These are phyloP conservation scores for Microbotryum saponariae DNA, from an alignment of 1,284 basidiomycete genomes.

Conservation along the genomic window DNA sequence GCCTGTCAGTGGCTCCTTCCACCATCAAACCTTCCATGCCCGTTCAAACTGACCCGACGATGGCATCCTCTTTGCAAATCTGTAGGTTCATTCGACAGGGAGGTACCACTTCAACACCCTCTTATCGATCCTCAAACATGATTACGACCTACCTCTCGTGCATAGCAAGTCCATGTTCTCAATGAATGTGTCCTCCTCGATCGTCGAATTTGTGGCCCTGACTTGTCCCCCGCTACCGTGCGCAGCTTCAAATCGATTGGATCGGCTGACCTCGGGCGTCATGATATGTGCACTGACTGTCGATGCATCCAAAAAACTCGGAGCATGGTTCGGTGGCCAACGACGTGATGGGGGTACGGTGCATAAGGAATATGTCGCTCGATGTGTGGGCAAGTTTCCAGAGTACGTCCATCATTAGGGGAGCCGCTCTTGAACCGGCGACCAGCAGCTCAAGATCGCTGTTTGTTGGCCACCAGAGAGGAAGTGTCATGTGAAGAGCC, in stretches of 20 bases:
- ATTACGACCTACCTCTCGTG: slow-evolving; percentile 72
- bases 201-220: background rate
- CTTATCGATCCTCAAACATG: slow-evolving; percentile 74
- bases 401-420: slow-evolving; percentile 48
- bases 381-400: slow-evolving; percentile 75
- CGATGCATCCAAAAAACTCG: slow-evolving; percentile 61
- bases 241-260: slow-evolving; percentile 85
- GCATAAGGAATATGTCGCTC: slow-evolving; percentile 83
- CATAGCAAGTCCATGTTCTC: slow-evolving; percentile 56
- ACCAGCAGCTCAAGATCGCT: background rate
- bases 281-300: slow-evolving; percentile 86
- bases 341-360: slow-evolving; percentile 58
- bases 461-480: slow-evolving; percentile 47
- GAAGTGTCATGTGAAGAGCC: slow-evolving; percentile 78
- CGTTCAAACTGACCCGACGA: too few species aligned
- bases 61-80: slow-evolving; percentile 51
- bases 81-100: slow-evolving; percentile 65
- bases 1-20: slow-evolving; percentile 23
- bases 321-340: slow-evolving; percentile 60
- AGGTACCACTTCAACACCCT: slow-evolving; percentile 81
- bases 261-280: slow-evolving; percentile 87
- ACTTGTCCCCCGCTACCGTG: background rate
- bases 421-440: background rate
- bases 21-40: too few species aligned
- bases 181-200: background rate